These are phyloP conservation scores for Hyphodiscus sp. DNA, from an alignment of 2,329 filamentous ascomycete genomes.

Conservation along the genomic window DNA sequence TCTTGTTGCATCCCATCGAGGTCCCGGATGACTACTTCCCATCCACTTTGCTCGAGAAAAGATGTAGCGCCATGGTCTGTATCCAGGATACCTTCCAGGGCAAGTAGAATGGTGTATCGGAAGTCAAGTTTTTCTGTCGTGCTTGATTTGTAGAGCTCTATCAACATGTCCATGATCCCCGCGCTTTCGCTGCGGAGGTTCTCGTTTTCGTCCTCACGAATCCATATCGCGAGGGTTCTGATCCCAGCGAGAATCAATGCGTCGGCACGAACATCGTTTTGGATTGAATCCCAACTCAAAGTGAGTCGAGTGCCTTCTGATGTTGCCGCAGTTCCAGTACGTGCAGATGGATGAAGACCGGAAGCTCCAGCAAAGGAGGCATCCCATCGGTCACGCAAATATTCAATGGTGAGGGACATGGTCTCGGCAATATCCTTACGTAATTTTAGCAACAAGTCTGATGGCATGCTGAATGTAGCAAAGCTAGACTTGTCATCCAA, in stretches of 20 bases:
- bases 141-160: conserved; percentile 49
- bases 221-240: conserved; percentile 55
- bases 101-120: conserved; percentile 50
- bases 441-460: conserved; percentile 55
- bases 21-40: conserved; percentile 46
- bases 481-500: conserved; percentile 39
- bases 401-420: conserved; percentile 56
- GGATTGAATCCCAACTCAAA: conserved; percentile 51
- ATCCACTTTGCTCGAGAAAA: conserved; percentile 47
- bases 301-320: conserved; percentile 39
- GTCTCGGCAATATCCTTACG: conserved; percentile 56
- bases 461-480: conserved; percentile 41
- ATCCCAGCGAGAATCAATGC: conserved; percentile 53
- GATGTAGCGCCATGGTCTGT: conserved; percentile 33
- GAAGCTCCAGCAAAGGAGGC: conserved; percentile 55
- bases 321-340: conserved; percentile 38
- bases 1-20: conserved; percentile 38
- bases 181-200: conserved; percentile 41
- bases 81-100: conserved; percentile 50
- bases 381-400: conserved; percentile 65
- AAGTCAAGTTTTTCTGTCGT: conserved; percentile 40
- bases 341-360: conserved; percentile 53
- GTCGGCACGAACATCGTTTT: conserved; percentile 43
- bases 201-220: conserved; percentile 62
- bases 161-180: conserved; percentile 56